Percentiles rank a stretch among this genome's conserved stretches.
phyloP scores from a whole-genome alignment of 75 land plant genomes.

The Pinus tabuliformis region DNA sequence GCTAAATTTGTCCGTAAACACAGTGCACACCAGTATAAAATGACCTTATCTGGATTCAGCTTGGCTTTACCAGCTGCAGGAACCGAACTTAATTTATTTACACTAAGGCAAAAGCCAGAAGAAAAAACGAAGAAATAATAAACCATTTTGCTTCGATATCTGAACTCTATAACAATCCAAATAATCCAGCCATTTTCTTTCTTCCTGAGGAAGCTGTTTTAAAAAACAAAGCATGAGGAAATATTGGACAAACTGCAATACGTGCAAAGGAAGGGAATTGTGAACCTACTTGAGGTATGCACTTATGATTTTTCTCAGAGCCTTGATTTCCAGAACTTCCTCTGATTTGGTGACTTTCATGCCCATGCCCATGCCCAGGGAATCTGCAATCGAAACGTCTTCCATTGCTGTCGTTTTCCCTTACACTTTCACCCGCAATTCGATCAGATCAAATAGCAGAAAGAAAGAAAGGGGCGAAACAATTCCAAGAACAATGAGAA shows the following conservation, averaged over 20 bases:
- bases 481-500: too few relatives aligned
- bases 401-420: background rate
- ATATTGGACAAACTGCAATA: background rate
- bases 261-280: background rate
- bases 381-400: background rate
- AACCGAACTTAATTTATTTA: background rate
- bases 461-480: too few relatives aligned
- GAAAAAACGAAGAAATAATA: background rate
- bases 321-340: slow-evolving; percentile 76
- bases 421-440: too few relatives aligned
- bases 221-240: background rate
- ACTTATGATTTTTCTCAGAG: slow-evolving; percentile 81
- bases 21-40: too few relatives aligned
- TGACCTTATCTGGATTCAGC: too few relatives aligned
- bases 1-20: too few relatives aligned
- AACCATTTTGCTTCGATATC: background rate
- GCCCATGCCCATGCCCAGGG: background rate
- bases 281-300: slow-evolving; percentile 76
- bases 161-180: background rate
- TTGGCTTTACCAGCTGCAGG: too few relatives aligned
- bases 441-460: too few relatives aligned
- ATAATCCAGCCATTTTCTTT: background rate
- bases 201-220: background rate
- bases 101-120: background rate
- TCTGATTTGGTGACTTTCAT: slow-evolving; percentile 53